Evolutionary conservation across 1,139 yeast species (phyloP).

Genomic region (Zhuliangozyma blackwelliae): DNA sequence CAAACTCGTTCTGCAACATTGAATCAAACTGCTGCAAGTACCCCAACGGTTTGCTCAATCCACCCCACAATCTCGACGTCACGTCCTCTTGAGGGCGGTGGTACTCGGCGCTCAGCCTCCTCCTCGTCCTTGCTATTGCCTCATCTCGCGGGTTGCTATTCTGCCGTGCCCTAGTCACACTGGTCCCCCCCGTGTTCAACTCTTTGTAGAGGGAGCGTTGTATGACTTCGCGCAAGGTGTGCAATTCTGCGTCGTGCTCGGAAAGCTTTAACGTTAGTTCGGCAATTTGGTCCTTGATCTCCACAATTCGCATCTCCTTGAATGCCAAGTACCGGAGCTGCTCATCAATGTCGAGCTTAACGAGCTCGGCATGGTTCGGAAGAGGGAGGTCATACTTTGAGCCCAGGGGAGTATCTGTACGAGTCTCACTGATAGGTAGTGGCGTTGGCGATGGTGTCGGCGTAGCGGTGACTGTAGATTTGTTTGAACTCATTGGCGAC

Average conservation of each 20-base stretch:
- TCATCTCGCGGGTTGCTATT: constrained; percentile 33
- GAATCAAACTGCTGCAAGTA: constrained; percentile 67
- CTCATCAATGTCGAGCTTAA: constrained; percentile 43
- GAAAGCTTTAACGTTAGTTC: constrained; percentile 26
- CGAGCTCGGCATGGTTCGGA: constrained; percentile 30
- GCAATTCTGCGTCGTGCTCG: constrained; percentile 45
- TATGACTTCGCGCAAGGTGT: constrained; percentile 38
- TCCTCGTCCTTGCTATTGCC: constrained; percentile 28
- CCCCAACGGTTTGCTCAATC: constrained; percentile 49
- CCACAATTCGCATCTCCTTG: constrained; percentile 60
- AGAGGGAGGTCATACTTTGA: constrained; percentile 25
- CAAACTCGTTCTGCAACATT: constrained; percentile 63
- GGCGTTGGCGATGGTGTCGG: not conserved
- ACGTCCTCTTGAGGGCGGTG: constrained; percentile 1
- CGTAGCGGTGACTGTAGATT: not conserved
- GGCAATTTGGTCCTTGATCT: constrained; percentile 47
- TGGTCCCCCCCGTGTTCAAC: constrained; percentile 9
- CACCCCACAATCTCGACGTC: constrained; percentile 29
- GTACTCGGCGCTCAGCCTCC: constrained; percentile 7
- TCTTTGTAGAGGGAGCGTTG: constrained; percentile 39
- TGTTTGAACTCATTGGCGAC: constrained; percentile 4
- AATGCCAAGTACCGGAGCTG: constrained; percentile 54
- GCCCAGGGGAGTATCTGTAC: not conserved
- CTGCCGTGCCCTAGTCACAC: constrained; percentile 15
- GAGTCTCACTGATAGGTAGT: not conserved